Evolutionary conservation across 2,329 filamentous ascomycete genomes (phyloP).

Genomic region (Trichoderma sp.): DNA sequence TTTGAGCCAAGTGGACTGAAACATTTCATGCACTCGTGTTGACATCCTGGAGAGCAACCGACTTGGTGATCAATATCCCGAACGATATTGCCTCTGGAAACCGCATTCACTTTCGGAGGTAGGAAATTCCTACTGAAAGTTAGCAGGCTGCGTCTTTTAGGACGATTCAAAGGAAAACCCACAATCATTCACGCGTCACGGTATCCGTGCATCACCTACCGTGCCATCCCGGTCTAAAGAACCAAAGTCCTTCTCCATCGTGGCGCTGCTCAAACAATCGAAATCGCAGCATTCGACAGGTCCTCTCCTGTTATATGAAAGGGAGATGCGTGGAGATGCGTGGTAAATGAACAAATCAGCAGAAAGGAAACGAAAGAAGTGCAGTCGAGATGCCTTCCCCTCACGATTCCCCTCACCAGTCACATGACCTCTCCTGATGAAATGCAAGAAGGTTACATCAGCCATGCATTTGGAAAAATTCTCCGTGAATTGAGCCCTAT

Average conservation of each 20-base stretch:
- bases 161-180: neutral
- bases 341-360: neutral
- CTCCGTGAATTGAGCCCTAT: neutral
- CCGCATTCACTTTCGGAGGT: neutral
- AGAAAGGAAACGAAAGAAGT: neutral
- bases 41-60: neutral
- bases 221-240: neutral
- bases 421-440: conserved; percentile 19
- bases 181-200: neutral
- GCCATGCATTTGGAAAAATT: neutral
- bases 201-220: neutral
- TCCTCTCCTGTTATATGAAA: neutral
- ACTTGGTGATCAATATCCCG: neutral
- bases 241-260: neutral
- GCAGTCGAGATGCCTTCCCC: conserved; percentile 18
- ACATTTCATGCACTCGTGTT: neutral
- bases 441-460: conserved; percentile 14
- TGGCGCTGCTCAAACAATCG: neutral
- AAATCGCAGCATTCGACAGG: neutral
- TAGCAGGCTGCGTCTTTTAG: neutral
- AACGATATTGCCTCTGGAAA: neutral
- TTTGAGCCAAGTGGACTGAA: neutral
- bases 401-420: conserved; percentile 19
- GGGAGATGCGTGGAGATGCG: neutral
- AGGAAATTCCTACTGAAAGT: neutral